Conservation (phyloP, 768 basidiomycete species). For the Mycena vitilis region DNA sequence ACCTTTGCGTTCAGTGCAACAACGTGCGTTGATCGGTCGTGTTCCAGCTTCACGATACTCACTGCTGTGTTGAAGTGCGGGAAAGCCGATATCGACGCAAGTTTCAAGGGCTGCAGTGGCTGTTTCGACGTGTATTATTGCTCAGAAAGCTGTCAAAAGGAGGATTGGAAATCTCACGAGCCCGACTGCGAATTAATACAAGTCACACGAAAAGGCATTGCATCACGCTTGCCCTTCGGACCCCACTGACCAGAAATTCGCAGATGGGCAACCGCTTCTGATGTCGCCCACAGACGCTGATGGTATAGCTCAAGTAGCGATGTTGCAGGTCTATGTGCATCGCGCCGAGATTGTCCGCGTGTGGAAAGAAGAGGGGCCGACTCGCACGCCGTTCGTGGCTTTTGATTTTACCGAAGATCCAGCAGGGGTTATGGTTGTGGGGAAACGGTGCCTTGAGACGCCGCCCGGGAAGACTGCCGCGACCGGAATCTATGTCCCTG, state of each 20-base stretch:
- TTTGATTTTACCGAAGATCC: conserved; percentile 16
- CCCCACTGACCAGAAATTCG: neutral
- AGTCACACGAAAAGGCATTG: neutral
- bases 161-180: conserved; percentile 3
- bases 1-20: neutral
- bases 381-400: conserved; percentile 7
- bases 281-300: neutral
- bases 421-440: conserved; percentile 8
- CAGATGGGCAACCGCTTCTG: neutral
- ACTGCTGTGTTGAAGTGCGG: neutral
- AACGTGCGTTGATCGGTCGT: neutral
- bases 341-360: conserved; percentile 20
- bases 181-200: neutral
- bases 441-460: conserved; percentile 3
- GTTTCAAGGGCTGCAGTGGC: conserved; percentile 13
- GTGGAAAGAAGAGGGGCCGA: conserved; percentile 12
- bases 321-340: neutral
- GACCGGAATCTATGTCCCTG: neutral
- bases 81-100: neutral
- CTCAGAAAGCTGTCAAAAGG: conserved; percentile 10
- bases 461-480: conserved; percentile 1
- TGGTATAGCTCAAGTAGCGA: neutral
- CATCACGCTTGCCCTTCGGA: neutral
- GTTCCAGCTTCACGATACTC: neutral
- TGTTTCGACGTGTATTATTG: conserved; percentile 9